These are phyloP conservation scores for Cystobasidiaceae sp. DNA, from an alignment of 1,284 basidiomycete species.

Conservation along the genomic window DNA sequence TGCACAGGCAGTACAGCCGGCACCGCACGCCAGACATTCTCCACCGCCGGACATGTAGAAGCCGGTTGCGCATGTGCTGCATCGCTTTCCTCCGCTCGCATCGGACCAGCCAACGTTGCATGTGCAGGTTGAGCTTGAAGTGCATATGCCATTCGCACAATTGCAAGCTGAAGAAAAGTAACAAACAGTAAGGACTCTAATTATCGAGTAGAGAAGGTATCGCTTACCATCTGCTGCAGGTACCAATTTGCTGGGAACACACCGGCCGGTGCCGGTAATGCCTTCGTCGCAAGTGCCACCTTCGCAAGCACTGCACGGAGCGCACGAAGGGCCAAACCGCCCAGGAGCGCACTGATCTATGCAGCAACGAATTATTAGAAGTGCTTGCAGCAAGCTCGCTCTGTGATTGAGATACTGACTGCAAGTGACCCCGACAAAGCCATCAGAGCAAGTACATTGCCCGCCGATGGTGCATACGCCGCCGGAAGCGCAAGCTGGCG, in stretches of 20 bases:
- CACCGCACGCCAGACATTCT: conserved; percentile 67
- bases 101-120: conserved; percentile 71
- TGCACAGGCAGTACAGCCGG: conserved; percentile 65
- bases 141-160: conserved; percentile 69
- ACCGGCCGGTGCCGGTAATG: conserved; percentile 64
- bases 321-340: conserved; percentile 65
- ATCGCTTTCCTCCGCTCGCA: conserved; percentile 53
- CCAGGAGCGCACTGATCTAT: conserved; percentile 62
- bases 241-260: conserved; percentile 51
- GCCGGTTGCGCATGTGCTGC: conserved; percentile 63
- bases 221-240: conserved; percentile 19
- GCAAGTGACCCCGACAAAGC: conserved; percentile 69
- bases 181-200: too few relatives aligned
- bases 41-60: conserved; percentile 66
- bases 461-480: conserved; percentile 64
- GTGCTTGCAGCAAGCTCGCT: not conserved
- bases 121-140: conserved; percentile 54
- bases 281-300: conserved; percentile 62
- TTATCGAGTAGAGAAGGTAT: too few relatives aligned
- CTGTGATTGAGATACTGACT: conserved; percentile 19
- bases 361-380: too few relatives aligned
- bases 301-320: conserved; percentile 61
- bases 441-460: conserved; percentile 62
- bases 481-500: conserved; percentile 58
- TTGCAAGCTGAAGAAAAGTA: conserved; percentile 55